These are phyloP conservation scores for Hibiscus syriacus DNA, from an alignment of 345 rosid genomes.

Conservation along the genomic window DNA sequence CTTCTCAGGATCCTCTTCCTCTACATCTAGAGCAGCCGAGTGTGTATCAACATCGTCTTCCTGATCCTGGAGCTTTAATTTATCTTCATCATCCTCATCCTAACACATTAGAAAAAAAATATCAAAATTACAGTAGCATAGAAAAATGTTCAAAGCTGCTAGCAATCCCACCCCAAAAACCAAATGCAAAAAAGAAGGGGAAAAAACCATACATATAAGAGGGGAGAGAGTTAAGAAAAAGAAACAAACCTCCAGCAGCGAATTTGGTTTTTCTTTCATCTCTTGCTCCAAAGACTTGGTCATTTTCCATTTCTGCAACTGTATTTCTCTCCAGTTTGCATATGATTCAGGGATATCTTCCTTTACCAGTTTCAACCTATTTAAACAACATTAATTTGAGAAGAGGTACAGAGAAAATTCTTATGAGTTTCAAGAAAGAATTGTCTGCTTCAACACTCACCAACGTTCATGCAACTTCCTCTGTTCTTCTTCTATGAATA, in stretches of 20 bases:
- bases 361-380: conserved; percentile 62
- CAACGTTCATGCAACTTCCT: conserved; percentile 76
- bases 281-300: conserved; percentile 54
- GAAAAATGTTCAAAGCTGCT: neutral
- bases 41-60: conserved; percentile 20
- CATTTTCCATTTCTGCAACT: conserved; percentile 41
- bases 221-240: neutral
- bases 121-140: neutral
- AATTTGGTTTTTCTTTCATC: conserved; percentile 35
- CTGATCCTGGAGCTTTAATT: neutral
- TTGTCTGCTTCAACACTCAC: conserved; percentile 41
- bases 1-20: conserved; percentile 19
- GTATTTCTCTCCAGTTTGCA: conserved; percentile 54
- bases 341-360: conserved; percentile 67
- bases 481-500: conserved; percentile 81
- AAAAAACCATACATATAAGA: neutral
- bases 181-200: neutral
- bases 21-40: conserved; percentile 25
- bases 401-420: conserved; percentile 9
- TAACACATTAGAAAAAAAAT: conserved; percentile 15
- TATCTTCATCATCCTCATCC: conserved; percentile 22
- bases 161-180: neutral
- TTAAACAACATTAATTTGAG: conserved; percentile 12
- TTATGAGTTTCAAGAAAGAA: conserved; percentile 5
- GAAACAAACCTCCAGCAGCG: conserved; percentile 41